Evolutionary conservation across 192 early-diverging fungal species (phyloP).

Genomic region (Phlyctochytrium bullatum): DNA sequence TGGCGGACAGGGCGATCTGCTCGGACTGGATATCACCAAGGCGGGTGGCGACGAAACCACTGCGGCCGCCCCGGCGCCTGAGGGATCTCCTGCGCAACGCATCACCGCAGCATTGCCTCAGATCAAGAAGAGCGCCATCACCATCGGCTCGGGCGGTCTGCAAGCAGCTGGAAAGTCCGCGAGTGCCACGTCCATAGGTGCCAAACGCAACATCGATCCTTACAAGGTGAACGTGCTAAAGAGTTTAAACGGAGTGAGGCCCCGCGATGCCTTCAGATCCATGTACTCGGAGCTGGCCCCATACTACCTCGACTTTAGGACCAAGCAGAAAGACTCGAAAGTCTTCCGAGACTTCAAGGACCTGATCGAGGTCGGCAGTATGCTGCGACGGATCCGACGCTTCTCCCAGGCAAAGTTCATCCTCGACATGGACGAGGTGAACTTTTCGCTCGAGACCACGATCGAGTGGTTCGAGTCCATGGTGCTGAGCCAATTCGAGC

Average conservation of each 20-base stretch:
- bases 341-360: conserved; percentile 68
- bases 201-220: conserved; percentile 15
- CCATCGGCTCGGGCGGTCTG: conserved; percentile 53
- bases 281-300: conserved; percentile 62
- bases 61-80: not conserved
- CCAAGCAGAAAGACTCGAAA: conserved; percentile 62
- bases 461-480: conserved; percentile 79
- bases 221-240: conserved; percentile 46
- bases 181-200: conserved; percentile 14
- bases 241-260: conserved; percentile 45
- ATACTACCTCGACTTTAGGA: conserved; percentile 70
- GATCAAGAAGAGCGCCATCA: conserved; percentile 32
- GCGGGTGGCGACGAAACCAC: not conserved
- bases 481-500: conserved; percentile 71
- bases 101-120: conserved; percentile 41
- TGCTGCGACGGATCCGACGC: conserved; percentile 52
- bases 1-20: not conserved
- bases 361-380: conserved; percentile 57
- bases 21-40: conserved; percentile 5
- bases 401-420: conserved; percentile 57
- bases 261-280: conserved; percentile 61
- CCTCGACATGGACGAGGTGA: conserved; percentile 61
- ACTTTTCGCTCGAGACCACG: conserved; percentile 56
- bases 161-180: conserved; percentile 34
- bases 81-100: conserved; percentile 5